Evolutionary conservation across 2,329 filamentous ascomycete species (phyloP).

Genomic region (Cladosporium sp.): DNA sequence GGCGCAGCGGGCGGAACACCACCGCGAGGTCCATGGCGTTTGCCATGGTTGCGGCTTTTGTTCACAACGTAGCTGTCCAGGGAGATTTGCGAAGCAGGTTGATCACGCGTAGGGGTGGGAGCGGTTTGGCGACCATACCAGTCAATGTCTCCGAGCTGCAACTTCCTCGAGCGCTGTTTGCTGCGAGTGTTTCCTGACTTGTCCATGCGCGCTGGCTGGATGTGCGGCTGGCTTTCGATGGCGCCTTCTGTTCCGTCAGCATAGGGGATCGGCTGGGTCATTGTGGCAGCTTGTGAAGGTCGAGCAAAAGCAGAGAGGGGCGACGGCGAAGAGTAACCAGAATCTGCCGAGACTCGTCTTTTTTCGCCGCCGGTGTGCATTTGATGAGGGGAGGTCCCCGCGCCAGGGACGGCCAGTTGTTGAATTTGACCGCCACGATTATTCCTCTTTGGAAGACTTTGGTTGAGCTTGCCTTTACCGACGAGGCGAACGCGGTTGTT

Average conservation of each 20-base stretch:
- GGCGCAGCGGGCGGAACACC: background rate
- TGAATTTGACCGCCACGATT: conserved; percentile 13
- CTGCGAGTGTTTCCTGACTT: conserved; percentile 62
- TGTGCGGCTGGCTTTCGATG: conserved; percentile 35
- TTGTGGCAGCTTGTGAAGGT: background rate
- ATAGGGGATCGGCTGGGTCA: conserved; percentile 9
- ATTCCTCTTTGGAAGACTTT: conserved; percentile 31
- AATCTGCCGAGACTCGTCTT: conserved; percentile 16
- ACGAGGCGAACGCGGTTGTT: conserved; percentile 45
- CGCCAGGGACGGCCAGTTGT: conserved; percentile 1
- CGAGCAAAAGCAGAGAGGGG: background rate
- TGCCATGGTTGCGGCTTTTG: conserved; percentile 15
- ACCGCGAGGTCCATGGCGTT: background rate
- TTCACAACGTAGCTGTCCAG: conserved; percentile 29
- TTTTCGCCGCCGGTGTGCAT: conserved; percentile 4
- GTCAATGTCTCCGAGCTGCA: conserved; percentile 95
- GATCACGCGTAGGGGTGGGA: conserved; percentile 16
- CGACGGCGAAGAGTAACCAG: conserved; percentile 11
- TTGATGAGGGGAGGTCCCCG: conserved; percentile 3
- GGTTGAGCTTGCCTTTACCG: conserved; percentile 33
- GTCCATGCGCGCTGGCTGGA: conserved; percentile 44
- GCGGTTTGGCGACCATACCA: conserved; percentile 59
- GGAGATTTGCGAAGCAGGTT: conserved; percentile 18
- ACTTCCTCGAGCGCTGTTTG: conserved; percentile 78
- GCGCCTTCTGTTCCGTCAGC: conserved; percentile 28